A percentile compares a stretch with the other conserved stretches of the same genome.
Evolutionary conservation across 768 basidiomycete genomes (phyloP).

Genomic region (Phaeolepiota aurea): DNA sequence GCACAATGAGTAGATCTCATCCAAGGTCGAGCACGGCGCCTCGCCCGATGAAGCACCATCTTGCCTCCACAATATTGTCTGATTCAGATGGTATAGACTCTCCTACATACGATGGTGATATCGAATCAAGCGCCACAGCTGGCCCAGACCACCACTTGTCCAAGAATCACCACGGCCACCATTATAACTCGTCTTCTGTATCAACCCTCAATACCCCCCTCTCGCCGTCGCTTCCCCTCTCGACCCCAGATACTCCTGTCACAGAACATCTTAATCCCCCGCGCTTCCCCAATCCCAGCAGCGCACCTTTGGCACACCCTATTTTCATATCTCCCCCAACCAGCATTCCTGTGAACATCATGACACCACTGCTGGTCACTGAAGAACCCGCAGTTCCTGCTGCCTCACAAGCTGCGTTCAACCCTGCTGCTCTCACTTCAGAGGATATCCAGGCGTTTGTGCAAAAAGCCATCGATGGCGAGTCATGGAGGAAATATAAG

Average conservation of each 20-base stretch:
- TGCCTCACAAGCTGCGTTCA: conserved; percentile 33
- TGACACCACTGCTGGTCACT: conserved; percentile 18
- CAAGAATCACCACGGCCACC: conserved; percentile 21
- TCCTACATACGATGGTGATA: conserved; percentile 86
- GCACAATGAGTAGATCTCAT: background rate
- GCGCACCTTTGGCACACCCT: conserved; percentile 19
- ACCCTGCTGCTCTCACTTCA: conserved; percentile 58
- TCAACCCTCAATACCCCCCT: conserved; percentile 44
- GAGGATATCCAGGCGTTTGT: conserved; percentile 81
- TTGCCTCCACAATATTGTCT: conserved; percentile 46
- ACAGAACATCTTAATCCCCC: conserved; percentile 13
- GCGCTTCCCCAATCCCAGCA: background rate
- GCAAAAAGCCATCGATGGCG: conserved; percentile 66
- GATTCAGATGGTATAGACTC: conserved; percentile 76
- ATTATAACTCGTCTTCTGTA: conserved; percentile 38
- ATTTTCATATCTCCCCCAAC: conserved; percentile 25
- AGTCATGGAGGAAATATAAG: conserved; percentile 58
- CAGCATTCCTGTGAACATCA: conserved; percentile 11
- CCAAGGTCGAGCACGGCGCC: conserved; percentile 9
- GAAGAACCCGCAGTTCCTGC: conserved; percentile 35
- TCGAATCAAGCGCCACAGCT: conserved; percentile 70
- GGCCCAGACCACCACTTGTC: conserved; percentile 26
- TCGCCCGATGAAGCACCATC: conserved; percentile 39
- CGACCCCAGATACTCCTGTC: conserved; percentile 13
- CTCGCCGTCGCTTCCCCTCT: conserved; percentile 15